A percentile compares a stretch with the other conserved stretches of the same genome.
These are phyloP conservation scores for Apostasia ramifera DNA, from an alignment of 106 monocot species.

Conservation along the genomic window DNA sequence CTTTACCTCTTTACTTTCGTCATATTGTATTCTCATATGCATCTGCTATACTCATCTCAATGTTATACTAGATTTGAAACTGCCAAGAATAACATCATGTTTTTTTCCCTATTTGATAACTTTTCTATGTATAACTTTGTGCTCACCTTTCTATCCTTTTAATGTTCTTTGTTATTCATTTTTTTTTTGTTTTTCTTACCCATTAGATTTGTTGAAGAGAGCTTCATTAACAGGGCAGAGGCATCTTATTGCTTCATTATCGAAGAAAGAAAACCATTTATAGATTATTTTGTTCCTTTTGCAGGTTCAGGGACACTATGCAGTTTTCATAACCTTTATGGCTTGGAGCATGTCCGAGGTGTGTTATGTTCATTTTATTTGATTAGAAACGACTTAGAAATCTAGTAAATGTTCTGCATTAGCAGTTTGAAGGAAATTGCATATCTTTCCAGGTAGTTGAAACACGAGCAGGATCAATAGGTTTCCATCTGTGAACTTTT, in stretches of 20 bases:
- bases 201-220: not conserved
- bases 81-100: not conserved
- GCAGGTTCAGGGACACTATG: constrained; percentile 72
- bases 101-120: not conserved
- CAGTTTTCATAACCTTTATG: constrained; percentile 76
- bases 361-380: not conserved
- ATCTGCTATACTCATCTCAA: no score
- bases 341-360: constrained; percentile 90
- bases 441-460: no score
- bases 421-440: no score
- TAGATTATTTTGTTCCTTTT: constrained; percentile 1
- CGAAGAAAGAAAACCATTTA: not conserved
- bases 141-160: not conserved
- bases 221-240: no score
- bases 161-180: not conserved
- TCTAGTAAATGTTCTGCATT: no score
- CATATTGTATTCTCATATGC: no score
- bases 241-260: no score
- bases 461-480: no score
- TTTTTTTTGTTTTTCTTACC: not conserved
- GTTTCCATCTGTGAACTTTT: no score
- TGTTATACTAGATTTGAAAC: no score
- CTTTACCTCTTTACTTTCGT: no score
- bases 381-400: no score
- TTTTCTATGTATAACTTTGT: not conserved